Evolutionary conservation across 345 rosid species (phyloP).

Genomic region (Arabis hirsuta): DNA sequence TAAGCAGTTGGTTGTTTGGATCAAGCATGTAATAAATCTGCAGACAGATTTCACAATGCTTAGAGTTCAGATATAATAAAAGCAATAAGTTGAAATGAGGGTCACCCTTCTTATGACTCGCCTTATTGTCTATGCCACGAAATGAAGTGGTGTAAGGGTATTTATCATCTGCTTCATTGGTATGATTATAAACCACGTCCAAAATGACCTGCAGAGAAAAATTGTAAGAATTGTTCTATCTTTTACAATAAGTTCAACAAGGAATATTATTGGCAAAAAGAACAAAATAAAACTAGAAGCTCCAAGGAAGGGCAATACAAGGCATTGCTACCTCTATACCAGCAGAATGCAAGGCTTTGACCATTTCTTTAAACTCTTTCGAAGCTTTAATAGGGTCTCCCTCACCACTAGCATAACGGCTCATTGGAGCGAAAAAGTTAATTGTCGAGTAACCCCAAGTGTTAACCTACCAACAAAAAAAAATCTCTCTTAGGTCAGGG

Average conservation of each 20-base stretch:
- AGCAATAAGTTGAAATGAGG: not conserved
- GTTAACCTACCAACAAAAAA: constrained; percentile 58
- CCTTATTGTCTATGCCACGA: constrained; percentile 98
- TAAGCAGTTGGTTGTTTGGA: constrained; percentile 63
- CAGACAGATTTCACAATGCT: constrained; percentile 32
- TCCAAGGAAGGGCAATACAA: not conserved
- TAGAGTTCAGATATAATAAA: not conserved
- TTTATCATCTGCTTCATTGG: constrained; percentile 89
- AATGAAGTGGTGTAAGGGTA: constrained; percentile 88
- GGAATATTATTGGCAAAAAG: not conserved
- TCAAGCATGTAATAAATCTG: constrained; percentile 96
- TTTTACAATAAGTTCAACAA: constrained; percentile 12
- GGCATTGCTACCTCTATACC: constrained; percentile 78
- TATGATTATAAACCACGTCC: constrained; percentile 97
- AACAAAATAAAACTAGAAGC: not conserved
- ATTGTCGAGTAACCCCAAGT: constrained; percentile 98
- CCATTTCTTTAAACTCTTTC: constrained; percentile 88
- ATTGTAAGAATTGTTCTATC: constrained; percentile 19
- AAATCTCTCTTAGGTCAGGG: not conserved
- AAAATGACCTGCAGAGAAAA: constrained; percentile 67
- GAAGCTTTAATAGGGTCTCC: constrained; percentile 86
- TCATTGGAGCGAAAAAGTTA: constrained; percentile 98
- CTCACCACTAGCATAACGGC: constrained; percentile 86
- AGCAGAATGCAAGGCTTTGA: constrained; percentile 86
- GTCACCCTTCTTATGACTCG: constrained; percentile 24